Evolutionary conservation across 106 monocot genomes (phyloP).

Genomic region (Alisma plantagoaquatica): DNA sequence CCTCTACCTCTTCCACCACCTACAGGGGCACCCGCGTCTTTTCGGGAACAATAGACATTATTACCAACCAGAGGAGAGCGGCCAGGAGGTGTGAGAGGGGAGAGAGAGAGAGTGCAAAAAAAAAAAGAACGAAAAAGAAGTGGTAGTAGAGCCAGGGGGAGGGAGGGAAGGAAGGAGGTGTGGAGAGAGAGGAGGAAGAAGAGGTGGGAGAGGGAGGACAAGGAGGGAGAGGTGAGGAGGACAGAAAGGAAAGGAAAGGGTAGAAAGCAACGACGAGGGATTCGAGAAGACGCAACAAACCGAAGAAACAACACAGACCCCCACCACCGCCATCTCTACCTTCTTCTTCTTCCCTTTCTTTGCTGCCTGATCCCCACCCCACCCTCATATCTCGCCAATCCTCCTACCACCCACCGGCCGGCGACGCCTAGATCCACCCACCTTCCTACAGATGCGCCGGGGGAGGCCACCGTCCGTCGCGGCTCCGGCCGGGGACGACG

Average conservation of each 20-base stretch:
- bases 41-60: too few species aligned
- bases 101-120: too few species aligned
- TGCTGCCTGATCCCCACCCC: neutral
- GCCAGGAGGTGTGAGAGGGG: too few species aligned
- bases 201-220: neutral
- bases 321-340: neutral
- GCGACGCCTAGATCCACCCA: neutral
- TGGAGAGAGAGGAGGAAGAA: neutral
- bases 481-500: neutral
- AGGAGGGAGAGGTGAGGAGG: neutral
- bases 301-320: neutral
- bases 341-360: neutral
- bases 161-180: too few species aligned
- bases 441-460: constrained; percentile 19
- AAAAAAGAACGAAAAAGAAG: neutral
- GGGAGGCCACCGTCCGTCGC: constrained; percentile 7
- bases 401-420: neutral
- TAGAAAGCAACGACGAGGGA: neutral
- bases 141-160: neutral
- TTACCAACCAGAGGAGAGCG: too few species aligned
- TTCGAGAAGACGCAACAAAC: neutral
- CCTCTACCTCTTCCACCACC: too few species aligned
- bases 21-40: too few species aligned
- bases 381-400: neutral
- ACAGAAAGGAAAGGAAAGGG: neutral